Base-by-base conservation (phyloP, 441 rosid genomes). In the Arabidopsis hybrid region DNA sequence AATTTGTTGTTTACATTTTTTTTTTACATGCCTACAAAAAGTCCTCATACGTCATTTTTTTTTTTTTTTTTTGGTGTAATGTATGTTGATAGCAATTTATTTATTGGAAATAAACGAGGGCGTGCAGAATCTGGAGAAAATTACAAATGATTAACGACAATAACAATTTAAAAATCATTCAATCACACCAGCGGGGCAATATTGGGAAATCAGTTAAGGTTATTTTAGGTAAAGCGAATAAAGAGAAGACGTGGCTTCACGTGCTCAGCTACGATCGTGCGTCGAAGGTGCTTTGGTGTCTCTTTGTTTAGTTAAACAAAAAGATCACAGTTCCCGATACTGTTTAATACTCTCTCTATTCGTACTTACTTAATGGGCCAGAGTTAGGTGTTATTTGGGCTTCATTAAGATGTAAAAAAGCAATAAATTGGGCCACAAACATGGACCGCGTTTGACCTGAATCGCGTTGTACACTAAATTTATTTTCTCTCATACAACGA, bases 261-360 rank as follows among this genome's bases (percentile, higher is more conserved):
- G 77, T 77, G 80, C 69, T 51, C n/a, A 35, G 46, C 21, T 64
- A 43, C 60, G 80, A 77, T 77, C 77, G 80, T 66, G 77, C 80
- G 38, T 12, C 26, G 67, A 65, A 77, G 77, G 61, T 65, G 67
- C 40, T 58, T 57, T 17, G 50, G 50, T 65, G 39, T 55, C 38
- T 61, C 11, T 45, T 14, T 12, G 14, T 42, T 5, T n/a, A 13
- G 2, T 7, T 46, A 42, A 43, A 13, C 32, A 43, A 26, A 43
- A 43, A 26, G 2, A 68, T 36, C 43, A 59, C 76, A 32, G 5
- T 50, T 77, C 43, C 63, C 67, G 3, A 77, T 40, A 5, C 14
- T 35, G 14, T 6, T 49, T 49, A 17, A 49, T 49, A 3, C 6
- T 16, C 13, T 40, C 35, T 16, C 32, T 26, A 9, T 10, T 57